A percentile compares a stretch with the other conserved stretches of the same genome.
These are phyloP conservation scores for Paxillus involutus DNA, from an alignment of 768 basidiomycete genomes.

Conservation along the genomic window DNA sequence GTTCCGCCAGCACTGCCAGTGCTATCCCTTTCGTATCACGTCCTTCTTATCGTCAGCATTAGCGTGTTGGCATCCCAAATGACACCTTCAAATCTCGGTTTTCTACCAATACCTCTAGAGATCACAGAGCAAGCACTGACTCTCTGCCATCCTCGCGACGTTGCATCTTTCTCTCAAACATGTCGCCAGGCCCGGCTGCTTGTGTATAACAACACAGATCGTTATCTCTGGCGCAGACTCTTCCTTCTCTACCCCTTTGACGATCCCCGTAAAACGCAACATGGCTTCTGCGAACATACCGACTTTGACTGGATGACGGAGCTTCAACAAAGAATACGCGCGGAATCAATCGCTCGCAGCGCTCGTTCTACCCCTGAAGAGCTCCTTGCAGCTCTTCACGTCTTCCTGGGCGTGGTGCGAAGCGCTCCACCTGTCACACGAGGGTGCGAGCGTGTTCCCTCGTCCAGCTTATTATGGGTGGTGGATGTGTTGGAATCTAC, in stretches of 20 bases:
- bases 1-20: not conserved
- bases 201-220: slow-evolving; percentile 50
- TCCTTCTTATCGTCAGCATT: slow-evolving; percentile 2
- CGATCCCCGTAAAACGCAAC: slow-evolving; percentile 48
- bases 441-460: slow-evolving; percentile 27
- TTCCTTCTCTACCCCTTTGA: slow-evolving; percentile 63
- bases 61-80: not conserved
- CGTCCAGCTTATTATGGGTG: slow-evolving; percentile 48
- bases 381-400: slow-evolving; percentile 35
- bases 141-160: slow-evolving; percentile 55
- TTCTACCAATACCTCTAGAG: slow-evolving; percentile 54
- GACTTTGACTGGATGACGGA: slow-evolving; percentile 35
- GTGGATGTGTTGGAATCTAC: slow-evolving; percentile 40
- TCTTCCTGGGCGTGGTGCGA: slow-evolving; percentile 41
- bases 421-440: slow-evolving; percentile 32
- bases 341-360: slow-evolving; percentile 32
- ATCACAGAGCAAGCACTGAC: slow-evolving; percentile 57
- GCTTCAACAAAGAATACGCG: slow-evolving; percentile 42
- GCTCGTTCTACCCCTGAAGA: slow-evolving; percentile 24
- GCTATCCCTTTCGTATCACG: not conserved
- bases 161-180: slow-evolving; percentile 58
- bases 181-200: slow-evolving; percentile 48
- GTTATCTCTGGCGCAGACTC: slow-evolving; percentile 67
- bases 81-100: slow-evolving; percentile 1
- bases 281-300: slow-evolving; percentile 9